Percentiles rank a stretch among this genome's conserved stretches.
Conservation (phyloP, 306 rosid genomes). For the Styphnolobium japonicum region DNA sequence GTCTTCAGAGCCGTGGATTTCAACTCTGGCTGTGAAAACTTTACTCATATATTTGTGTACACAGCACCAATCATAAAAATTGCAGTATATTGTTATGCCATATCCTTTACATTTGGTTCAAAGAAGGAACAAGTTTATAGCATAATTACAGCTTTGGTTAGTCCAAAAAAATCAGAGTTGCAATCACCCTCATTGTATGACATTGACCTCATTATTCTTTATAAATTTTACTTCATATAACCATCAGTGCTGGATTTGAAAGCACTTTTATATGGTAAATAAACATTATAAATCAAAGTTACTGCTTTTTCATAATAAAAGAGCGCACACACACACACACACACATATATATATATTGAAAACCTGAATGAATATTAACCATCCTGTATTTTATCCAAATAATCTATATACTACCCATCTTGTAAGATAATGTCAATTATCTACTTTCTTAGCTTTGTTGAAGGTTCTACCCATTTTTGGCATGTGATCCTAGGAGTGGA, state of each 20-base stretch:
- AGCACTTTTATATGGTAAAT: neutral
- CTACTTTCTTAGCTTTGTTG: neutral
- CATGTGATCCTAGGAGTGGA: neutral
- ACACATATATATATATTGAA: no score
- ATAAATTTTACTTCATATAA: neutral
- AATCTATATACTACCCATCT: neutral
- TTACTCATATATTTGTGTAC: neutral
- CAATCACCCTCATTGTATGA: neutral
- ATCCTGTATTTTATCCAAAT: neutral
- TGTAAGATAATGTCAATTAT: neutral
- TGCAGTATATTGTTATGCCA: neutral
- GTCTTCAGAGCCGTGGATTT: neutral
- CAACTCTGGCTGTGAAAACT: neutral
- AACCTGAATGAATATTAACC: neutral
- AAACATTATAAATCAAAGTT: neutral
- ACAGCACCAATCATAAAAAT: neutral
- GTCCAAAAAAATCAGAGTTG: neutral
- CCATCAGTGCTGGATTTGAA: neutral
- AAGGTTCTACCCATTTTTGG: neutral
- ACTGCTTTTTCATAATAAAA: neutral
- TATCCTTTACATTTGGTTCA: neutral
- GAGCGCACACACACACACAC: no score
- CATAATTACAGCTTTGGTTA: neutral
- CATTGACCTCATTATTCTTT: neutral
- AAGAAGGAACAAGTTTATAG: neutral